These are phyloP conservation scores for Lasiosphaeriaceae sp. DNA, from an alignment of 495 filamentous ascomycete genomes.

Conservation along the genomic window DNA sequence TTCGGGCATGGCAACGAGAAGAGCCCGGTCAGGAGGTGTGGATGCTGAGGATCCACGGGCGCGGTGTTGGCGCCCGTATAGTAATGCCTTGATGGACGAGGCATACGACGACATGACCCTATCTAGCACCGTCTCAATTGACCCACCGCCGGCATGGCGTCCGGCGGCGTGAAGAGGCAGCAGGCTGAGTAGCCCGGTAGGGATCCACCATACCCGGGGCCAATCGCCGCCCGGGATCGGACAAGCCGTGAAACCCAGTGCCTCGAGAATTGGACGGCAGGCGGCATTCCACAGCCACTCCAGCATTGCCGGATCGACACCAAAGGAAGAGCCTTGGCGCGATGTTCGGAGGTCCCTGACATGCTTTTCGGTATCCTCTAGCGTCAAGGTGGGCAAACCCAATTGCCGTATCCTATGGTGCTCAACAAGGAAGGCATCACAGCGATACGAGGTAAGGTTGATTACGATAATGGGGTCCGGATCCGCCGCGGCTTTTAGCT, in stretches of 20 bases:
- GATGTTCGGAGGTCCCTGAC: background rate
- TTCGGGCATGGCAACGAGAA: background rate
- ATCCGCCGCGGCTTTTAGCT: background rate
- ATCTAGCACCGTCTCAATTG: background rate
- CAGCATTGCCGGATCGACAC: background rate
- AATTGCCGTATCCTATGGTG: background rate
- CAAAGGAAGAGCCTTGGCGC: background rate
- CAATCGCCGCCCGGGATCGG: background rate
- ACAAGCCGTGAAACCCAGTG: background rate
- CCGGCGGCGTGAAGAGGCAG: background rate
- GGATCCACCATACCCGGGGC: background rate
- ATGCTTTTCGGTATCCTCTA: background rate
- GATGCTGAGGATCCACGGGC: background rate
- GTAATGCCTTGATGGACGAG: background rate
- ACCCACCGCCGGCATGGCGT: background rate
- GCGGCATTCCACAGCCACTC: background rate
- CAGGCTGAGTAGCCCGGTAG: background rate
- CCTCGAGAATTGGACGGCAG: background rate
- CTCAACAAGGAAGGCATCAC: background rate
- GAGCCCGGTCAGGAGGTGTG: background rate
- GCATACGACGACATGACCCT: constrained; percentile 1
- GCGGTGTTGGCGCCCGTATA: background rate
- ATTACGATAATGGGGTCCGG: background rate
- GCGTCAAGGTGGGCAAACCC: background rate
- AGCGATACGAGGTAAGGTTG: background rate